Conservation (phyloP, 2,329 filamentous ascomycete genomes). For the Macroventuria anomochaeta region DNA sequence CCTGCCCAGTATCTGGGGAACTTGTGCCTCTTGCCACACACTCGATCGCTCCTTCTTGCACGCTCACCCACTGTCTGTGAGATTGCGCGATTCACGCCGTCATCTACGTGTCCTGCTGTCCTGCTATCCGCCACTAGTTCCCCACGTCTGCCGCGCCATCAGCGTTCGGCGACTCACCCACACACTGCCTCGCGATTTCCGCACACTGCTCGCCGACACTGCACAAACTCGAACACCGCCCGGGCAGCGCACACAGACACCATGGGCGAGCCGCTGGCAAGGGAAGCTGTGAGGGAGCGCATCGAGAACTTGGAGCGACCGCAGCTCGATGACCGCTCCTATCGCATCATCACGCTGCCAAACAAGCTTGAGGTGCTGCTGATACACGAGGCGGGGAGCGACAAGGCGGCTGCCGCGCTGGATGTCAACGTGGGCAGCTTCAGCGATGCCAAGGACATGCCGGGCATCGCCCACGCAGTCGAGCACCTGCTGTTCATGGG, state of each 20-base stretch:
- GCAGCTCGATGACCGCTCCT: slow-evolving; percentile 82
- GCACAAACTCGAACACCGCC: not conserved
- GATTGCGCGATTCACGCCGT: slow-evolving; percentile 23
- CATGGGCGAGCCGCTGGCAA: slow-evolving; percentile 41
- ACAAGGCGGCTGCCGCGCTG: slow-evolving; percentile 94
- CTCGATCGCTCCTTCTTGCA: slow-evolving; percentile 15
- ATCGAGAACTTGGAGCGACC: slow-evolving; percentile 79
- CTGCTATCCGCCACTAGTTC: slow-evolving; percentile 28
- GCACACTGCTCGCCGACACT: slow-evolving; percentile 18
- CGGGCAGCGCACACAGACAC: slow-evolving; percentile 8
- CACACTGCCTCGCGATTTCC: slow-evolving; percentile 3
- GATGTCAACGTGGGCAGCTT: slow-evolving; percentile 97
- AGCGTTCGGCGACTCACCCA: slow-evolving; percentile 16
- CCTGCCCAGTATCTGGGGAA: slow-evolving; percentile 29
- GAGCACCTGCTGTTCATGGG: slow-evolving; percentile 99
- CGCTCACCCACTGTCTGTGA: slow-evolving; percentile 17
- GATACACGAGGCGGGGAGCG: slow-evolving; percentile 92
- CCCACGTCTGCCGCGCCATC: slow-evolving; percentile 30
- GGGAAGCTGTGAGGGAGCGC: slow-evolving; percentile 31
- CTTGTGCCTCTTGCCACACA: slow-evolving; percentile 27
- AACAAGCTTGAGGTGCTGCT: slow-evolving; percentile 91
- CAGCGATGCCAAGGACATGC: slow-evolving; percentile 88
- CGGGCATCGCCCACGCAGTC: slow-evolving; percentile 93
- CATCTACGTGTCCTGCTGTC: slow-evolving; percentile 19
- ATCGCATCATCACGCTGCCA: slow-evolving; percentile 81